These are phyloP conservation scores for Penicillium brasilianum DNA, from an alignment of 2,329 filamentous ascomycete genomes.

Conservation along the genomic window DNA sequence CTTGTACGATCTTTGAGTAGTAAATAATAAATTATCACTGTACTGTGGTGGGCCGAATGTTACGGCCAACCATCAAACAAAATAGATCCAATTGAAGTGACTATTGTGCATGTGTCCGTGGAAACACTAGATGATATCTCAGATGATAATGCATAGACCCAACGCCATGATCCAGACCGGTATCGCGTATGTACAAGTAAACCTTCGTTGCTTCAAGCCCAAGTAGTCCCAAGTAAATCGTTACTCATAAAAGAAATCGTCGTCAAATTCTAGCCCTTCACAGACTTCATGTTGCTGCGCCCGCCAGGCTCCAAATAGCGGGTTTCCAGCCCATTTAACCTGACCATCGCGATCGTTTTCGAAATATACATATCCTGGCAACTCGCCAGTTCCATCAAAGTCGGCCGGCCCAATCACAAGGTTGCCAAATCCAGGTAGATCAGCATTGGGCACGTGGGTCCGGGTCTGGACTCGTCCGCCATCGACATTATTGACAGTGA, in stretches of 20 bases:
- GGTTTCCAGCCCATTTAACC: constrained; percentile 40
- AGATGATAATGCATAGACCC: background rate
- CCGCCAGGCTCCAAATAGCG: constrained; percentile 46
- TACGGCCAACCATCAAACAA: background rate
- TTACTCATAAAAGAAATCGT: constrained; percentile 28
- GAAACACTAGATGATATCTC: constrained; percentile 3
- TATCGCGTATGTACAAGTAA: constrained; percentile 9
- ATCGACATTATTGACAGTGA: constrained; percentile 45
- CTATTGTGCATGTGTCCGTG: background rate
- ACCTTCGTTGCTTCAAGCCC: background rate
- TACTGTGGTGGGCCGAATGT: background rate
- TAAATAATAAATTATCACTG: background rate
- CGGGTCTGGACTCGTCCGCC: constrained; percentile 42
- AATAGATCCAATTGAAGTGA: background rate
- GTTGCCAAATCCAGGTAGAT: constrained; percentile 39
- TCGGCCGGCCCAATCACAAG: constrained; percentile 36
- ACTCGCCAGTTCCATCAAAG: constrained; percentile 30
- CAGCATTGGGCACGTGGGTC: constrained; percentile 43
- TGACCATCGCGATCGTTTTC: constrained; percentile 42
- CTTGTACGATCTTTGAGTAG: constrained; percentile 9
- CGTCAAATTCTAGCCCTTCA: constrained; percentile 44
- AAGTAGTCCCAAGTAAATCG: constrained; percentile 21
- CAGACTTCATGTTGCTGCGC: constrained; percentile 44
- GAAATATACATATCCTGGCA: constrained; percentile 49
- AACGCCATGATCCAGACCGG: constrained; percentile 18